Conservation (phyloP, 2,329 filamentous ascomycete genomes). For the Alternaria alternata region DNA sequence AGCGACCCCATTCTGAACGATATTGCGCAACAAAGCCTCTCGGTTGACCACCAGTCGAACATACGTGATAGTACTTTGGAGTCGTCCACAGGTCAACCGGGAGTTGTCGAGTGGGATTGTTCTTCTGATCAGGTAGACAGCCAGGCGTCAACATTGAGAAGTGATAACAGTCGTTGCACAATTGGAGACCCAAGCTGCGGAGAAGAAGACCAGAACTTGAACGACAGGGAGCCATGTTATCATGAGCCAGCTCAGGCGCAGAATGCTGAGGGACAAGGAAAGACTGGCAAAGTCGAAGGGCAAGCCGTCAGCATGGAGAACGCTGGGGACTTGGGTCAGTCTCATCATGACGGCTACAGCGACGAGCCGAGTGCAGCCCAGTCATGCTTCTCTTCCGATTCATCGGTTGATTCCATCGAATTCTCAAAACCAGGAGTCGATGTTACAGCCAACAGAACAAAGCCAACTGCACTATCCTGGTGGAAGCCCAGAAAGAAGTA, state of each 20-base stretch:
- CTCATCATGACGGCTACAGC: neutral
- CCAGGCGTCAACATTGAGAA: neutral
- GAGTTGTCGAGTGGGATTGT: neutral
- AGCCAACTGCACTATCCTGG: neutral
- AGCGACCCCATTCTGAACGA: neutral
- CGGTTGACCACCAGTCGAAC: neutral
- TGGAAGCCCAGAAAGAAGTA: conserved; percentile 2
- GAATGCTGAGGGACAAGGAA: neutral
- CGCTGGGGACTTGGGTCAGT: neutral
- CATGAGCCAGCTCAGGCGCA: neutral
- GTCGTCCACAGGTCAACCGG: neutral
- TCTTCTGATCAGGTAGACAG: neutral
- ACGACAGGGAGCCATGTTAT: neutral
- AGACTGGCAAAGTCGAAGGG: neutral
- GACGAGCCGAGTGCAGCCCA: neutral
- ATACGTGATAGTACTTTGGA: neutral
- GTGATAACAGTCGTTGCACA: neutral
- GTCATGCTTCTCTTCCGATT: conserved; percentile 12
- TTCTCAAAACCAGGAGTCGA: neutral
- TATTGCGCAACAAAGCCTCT: neutral
- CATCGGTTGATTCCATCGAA: neutral
- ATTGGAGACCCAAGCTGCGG: neutral
- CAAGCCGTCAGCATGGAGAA: neutral
- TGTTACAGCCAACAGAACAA: neutral
- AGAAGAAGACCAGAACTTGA: neutral